Base-by-base conservation (phyloP, 2,329 filamentous ascomycete genomes). In the Penicillium sp. region DNA sequence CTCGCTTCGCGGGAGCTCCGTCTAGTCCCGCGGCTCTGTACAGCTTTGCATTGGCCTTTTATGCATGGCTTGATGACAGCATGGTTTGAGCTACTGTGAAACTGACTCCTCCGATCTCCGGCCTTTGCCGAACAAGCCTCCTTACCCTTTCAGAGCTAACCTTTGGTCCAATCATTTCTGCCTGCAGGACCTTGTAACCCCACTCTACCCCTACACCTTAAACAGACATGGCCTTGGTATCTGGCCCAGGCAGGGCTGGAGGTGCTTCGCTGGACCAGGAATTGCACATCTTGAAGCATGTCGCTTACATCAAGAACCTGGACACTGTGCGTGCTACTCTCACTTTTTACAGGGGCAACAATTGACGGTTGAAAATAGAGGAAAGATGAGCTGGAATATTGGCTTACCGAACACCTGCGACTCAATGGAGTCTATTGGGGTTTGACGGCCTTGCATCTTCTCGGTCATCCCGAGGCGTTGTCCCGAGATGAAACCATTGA, bases 361-460 rank as follows among this genome's bases (percentile, higher is more conserved):
- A 61, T 70, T 69, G 67, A 68, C 67, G 46, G 58, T 56, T 69
- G 68, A 76, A 77, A 68, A 66, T 77, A 89, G 85, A 88, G 89
- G 71, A 92, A 89, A 78, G 92, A 97, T 80, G 90, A 97, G 76
- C 87, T 96, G 66, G 92, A 97, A 74, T 99, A 97, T 79, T 97
- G 93, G 89, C 82, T 97, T 71, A 99, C 94, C 14, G 93, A 99
- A 76, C 94, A 99, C 73, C 82, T 99, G 63, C 91, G 94, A 58
- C 83, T 99, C 55, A 97, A 94, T 72, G 94, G 94, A 43, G 84
- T 99, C 46, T 99, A 99, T 76, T 99, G 94, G 94, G 94, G 94
- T 14, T 77, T 99, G 54, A 94, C 88, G 6, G 89, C 93, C 6
- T 83, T 97, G 40, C 89, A 96, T 78, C 82, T 97, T 26, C 85